phyloP scores from a whole-genome alignment of 2,329 filamentous ascomycete genomes.

The Rachicladosporium sp. region DNA sequence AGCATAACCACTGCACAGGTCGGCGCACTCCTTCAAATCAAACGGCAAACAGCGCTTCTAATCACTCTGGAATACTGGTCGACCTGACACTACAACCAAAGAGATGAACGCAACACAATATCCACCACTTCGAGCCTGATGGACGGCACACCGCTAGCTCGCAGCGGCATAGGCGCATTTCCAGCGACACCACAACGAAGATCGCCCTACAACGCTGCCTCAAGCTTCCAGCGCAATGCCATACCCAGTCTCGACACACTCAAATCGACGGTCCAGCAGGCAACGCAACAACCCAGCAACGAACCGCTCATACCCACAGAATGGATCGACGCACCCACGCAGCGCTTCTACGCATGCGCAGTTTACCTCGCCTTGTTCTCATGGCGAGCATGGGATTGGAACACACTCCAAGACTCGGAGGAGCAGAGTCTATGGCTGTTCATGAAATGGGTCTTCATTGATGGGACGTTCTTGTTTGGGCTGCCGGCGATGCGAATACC shows the following conservation, averaged over 20 bases:
- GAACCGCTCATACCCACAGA: slow-evolving; percentile 67
- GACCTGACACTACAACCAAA: no score
- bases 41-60: no score
- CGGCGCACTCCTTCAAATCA: no score
- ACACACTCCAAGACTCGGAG: slow-evolving; percentile 64
- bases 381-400: slow-evolving; percentile 83
- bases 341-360: slow-evolving; percentile 76
- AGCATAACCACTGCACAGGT: no score
- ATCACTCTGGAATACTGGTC: no score
- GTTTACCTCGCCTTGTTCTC: slow-evolving; percentile 64
- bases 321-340: slow-evolving; percentile 77
- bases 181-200: slow-evolving; percentile 52
- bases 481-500: slow-evolving; percentile 82
- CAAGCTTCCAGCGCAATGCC: slow-evolving; percentile 12
- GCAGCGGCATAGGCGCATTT: slow-evolving; percentile 51
- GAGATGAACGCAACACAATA: no score
- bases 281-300: slow-evolving; percentile 7
- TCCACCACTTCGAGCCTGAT: slow-evolving; percentile 35
- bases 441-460: slow-evolving; percentile 83
- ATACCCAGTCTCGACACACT: slow-evolving; percentile 17
- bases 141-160: slow-evolving; percentile 71
- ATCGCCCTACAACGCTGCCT: no score
- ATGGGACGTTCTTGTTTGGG: slow-evolving; percentile 76
- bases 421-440: slow-evolving; percentile 82
- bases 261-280: slow-evolving; percentile 24